A percentile compares a stretch with the other conserved stretches of the same genome.
These are phyloP conservation scores for Phytophthora capsici DNA, from an alignment of 352 stramenopile species.

Conservation along the genomic window DNA sequence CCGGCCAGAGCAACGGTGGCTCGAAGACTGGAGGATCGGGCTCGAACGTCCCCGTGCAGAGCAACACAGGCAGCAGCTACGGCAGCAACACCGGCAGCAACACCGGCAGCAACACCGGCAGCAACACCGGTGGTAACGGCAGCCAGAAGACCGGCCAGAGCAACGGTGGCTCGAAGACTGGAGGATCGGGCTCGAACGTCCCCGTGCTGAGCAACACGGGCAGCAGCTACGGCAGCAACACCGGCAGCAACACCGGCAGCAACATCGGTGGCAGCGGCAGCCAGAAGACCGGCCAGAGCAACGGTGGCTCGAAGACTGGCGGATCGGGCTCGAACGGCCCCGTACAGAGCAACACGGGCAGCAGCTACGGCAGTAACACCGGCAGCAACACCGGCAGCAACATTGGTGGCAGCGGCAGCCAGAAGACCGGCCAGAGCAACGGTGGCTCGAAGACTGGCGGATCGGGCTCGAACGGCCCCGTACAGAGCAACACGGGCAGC, in stretches of 20 bases:
- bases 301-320: not conserved
- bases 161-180: conserved; percentile 2
- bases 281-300: not conserved
- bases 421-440: not conserved
- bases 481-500: not conserved
- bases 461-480: not conserved
- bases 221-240: conserved; percentile 5
- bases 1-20: not conserved
- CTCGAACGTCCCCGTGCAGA: not conserved
- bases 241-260: not conserved
- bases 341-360: not conserved
- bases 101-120: too few relatives aligned
- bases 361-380: not conserved
- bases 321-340: not conserved
- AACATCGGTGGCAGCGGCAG: not conserved
- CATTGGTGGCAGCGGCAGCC: not conserved
- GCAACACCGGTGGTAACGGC: not conserved
- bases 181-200: not conserved
- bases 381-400: not conserved
- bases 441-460: too few relatives aligned
- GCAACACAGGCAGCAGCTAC: not conserved
- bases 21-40: conserved; percentile 2
- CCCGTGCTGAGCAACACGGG: not conserved
- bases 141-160: not conserved
- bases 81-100: not conserved